Conservation (phyloP, 345 rosid genomes). For the Clausena lansium region DNA sequence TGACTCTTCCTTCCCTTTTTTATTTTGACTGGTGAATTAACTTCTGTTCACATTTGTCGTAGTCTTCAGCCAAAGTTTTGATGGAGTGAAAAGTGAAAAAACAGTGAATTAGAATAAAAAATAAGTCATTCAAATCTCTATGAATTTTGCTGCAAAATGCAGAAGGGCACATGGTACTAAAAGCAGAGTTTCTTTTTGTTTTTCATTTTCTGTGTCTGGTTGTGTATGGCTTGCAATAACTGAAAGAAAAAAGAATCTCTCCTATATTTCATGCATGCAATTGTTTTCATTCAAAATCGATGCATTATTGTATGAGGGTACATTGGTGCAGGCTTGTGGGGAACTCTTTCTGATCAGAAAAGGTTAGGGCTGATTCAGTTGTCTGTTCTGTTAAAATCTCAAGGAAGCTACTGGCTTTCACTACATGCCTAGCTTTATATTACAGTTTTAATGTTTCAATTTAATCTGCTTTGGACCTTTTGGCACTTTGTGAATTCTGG, state of each 20-base stretch:
- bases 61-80: neutral
- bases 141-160: neutral
- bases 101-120: neutral
- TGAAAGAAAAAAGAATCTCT: neutral
- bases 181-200: conserved; percentile 1
- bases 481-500: neutral
- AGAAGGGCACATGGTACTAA: neutral
- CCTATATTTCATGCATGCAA: neutral
- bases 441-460: neutral
- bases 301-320: neutral
- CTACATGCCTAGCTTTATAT: neutral
- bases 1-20: neutral
- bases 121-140: neutral
- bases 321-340: neutral
- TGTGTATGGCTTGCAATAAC: neutral
- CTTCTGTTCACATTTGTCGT: neutral
- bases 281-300: neutral
- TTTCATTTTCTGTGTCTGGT: neutral
- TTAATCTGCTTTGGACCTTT: neutral
- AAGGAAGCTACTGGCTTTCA: neutral
- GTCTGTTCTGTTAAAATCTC: neutral
- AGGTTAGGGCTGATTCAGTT: neutral
- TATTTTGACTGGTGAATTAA: neutral
- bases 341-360: neutral
- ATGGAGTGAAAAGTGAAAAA: neutral